Evolutionary conservation across 2,329 filamentous ascomycete species (phyloP).

Genomic region (Coniochaeta sp.): DNA sequence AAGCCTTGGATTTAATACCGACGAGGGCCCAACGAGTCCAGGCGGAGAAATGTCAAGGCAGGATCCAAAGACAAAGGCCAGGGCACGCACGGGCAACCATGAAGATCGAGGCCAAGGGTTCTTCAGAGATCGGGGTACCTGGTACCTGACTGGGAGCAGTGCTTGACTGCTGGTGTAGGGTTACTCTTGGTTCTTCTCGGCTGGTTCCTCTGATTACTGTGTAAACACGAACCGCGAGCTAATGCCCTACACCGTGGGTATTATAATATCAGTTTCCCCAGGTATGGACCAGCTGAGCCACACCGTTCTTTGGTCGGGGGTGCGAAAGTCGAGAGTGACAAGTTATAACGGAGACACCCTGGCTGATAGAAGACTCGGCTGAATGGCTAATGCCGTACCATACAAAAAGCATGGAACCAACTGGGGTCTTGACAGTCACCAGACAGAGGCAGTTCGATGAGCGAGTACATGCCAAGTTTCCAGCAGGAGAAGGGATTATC

Average conservation of each 20-base stretch:
- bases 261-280: conserved; percentile 13
- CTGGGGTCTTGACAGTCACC: conserved; percentile 19
- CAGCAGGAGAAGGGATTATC: conserved; percentile 11
- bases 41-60: conserved; percentile 40
- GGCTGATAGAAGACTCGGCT: conserved; percentile 36
- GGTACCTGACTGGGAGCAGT: conserved; percentile 33
- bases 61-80: conserved; percentile 32
- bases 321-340: conserved; percentile 21
- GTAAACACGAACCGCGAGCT: conserved; percentile 26
- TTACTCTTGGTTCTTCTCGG: conserved; percentile 13
- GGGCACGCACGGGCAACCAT: conserved; percentile 31
- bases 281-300: conserved; percentile 30
- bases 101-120: conserved; percentile 16
- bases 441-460: conserved; percentile 16
- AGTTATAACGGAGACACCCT: conserved; percentile 28
- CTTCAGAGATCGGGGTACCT: conserved; percentile 18
- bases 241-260: conserved; percentile 13
- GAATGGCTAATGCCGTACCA: conserved; percentile 42
- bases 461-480: conserved; percentile 15
- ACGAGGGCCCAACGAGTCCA: conserved; percentile 29
- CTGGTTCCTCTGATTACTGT: conserved; percentile 13
- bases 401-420: conserved; percentile 28
- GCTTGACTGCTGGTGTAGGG: conserved; percentile 26
- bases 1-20: conserved; percentile 42
- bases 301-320: conserved; percentile 13